phyloP scores from a whole-genome alignment of 371 early-diverging fungal genomes.

The Encephalitozoon intestinalis region DNA sequence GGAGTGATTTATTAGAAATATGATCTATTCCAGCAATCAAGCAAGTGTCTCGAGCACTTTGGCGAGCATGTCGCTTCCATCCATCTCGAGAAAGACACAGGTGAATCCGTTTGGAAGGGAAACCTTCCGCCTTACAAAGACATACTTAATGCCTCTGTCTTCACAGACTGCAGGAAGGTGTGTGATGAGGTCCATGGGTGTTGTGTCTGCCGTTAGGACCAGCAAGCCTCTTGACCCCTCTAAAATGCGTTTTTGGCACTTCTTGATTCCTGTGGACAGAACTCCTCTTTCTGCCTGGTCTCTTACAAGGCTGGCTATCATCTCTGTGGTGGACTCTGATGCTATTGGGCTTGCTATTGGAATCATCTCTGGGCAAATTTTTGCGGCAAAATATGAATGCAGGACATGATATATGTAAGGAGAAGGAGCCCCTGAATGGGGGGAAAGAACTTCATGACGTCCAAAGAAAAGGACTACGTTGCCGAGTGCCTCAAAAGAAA shows the following conservation, averaged over 20 bases:
- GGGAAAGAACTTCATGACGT: conserved; percentile 29
- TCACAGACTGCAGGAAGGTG: conserved; percentile 94
- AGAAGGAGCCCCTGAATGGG: neutral
- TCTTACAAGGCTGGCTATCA: conserved; percentile 18
- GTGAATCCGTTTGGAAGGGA: conserved; percentile 22
- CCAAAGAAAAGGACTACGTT: conserved; percentile 42
- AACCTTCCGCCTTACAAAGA: conserved; percentile 75
- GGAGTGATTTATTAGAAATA: neutral
- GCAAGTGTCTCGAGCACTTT: neutral
- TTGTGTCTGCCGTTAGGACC: conserved; percentile 83
- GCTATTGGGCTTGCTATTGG: conserved; percentile 46
- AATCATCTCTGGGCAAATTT: conserved; percentile 29
- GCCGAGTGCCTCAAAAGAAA: conserved; percentile 14
- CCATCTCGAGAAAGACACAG: conserved; percentile 31
- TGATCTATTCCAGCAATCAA: neutral
- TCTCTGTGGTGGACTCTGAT: conserved; percentile 1
- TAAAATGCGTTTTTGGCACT: conserved; percentile 20
- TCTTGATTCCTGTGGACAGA: conserved; percentile 40
- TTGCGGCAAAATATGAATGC: neutral
- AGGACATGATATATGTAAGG: neutral
- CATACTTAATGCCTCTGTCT: conserved; percentile 79
- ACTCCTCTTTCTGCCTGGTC: neutral
- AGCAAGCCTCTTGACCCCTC: conserved; percentile 64
- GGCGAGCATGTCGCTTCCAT: neutral
- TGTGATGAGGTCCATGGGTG: conserved; percentile 87